These are phyloP conservation scores for Sporodiniella umbellata DNA, from an alignment of 371 early-diverging fungal genomes.

Conservation along the genomic window DNA sequence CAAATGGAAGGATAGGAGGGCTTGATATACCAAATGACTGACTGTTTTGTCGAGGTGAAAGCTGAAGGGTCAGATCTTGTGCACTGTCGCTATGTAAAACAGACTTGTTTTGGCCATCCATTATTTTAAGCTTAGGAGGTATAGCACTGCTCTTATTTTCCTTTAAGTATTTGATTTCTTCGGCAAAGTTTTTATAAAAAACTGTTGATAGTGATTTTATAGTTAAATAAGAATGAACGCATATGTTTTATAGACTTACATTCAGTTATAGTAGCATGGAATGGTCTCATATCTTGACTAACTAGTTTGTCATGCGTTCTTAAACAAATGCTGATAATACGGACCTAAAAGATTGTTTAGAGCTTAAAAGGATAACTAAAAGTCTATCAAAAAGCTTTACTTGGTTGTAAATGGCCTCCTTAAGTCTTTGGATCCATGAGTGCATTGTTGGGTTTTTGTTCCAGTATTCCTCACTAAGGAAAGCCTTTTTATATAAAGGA, in stretches of 20 bases:
- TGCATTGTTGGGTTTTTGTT: conserved; percentile 45
- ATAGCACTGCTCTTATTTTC: conserved; percentile 21
- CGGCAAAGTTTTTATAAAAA: conserved; percentile 68
- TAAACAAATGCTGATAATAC: conserved; percentile 61
- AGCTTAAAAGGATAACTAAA: neutral
- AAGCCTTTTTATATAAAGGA: conserved; percentile 71
- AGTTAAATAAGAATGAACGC: neutral
- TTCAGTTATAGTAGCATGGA: conserved; percentile 65
- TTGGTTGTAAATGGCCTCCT: conserved; percentile 64
- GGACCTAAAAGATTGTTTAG: conserved; percentile 44
- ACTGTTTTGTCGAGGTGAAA: neutral
- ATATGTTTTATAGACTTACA: conserved; percentile 43
- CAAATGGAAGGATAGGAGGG: conserved; percentile 11
- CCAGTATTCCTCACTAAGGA: conserved; percentile 51
- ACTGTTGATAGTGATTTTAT: conserved; percentile 27
- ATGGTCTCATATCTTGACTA: conserved; percentile 69
- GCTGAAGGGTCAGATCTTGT: neutral
- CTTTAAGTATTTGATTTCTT: conserved; percentile 52
- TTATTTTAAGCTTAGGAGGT: neutral
- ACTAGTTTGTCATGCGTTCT: conserved; percentile 66
- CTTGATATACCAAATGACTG: neutral
- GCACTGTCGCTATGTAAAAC: conserved; percentile 3
- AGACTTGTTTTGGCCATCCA: neutral
- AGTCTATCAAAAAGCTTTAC: conserved; percentile 17
- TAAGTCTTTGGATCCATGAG: conserved; percentile 47